Percentiles rank a stretch among this genome's conserved stretches.
phyloP scores from a whole-genome alignment of 139 green algal genomes.

The Coelastrella sp. region DNA sequence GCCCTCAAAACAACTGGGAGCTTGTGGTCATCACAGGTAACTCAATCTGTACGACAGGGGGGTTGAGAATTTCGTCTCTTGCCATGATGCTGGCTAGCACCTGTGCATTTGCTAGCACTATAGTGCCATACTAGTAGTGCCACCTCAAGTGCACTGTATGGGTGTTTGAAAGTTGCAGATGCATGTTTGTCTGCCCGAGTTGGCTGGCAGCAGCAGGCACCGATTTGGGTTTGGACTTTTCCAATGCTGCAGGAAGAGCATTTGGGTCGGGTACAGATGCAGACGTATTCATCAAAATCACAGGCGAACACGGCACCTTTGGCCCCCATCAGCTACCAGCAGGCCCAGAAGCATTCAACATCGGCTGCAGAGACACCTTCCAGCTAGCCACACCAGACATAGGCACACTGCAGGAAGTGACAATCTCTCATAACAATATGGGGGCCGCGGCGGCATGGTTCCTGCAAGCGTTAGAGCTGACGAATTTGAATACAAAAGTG shows the following conservation, averaged over 20 bases:
- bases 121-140: no score
- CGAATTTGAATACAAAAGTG: constrained; percentile 51
- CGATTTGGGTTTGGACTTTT: no score
- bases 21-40: constrained; percentile 65
- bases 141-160: no score
- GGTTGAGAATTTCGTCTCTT: no score
- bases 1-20: constrained; percentile 52
- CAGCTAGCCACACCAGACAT: constrained; percentile 59
- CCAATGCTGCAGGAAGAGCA: constrained; percentile 43
- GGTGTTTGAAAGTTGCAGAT: no score
- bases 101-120: no score
- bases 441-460: constrained; percentile 67
- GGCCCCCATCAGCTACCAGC: constrained; percentile 66
- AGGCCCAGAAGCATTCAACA: constrained; percentile 66
- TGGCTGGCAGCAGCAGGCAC: no score
- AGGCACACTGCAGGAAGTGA: constrained; percentile 60
- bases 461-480: constrained; percentile 55
- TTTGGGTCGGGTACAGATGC: constrained; percentile 71
- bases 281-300: constrained; percentile 61
- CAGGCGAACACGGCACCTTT: constrained; percentile 49
- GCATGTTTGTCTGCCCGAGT: no score
- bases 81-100: no score
- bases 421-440: constrained; percentile 68
- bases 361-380: constrained; percentile 65
- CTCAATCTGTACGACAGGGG: no score